Evolutionary conservation across 2,329 filamentous ascomycete genomes (phyloP).

Genomic region (Pestalotiopsis sp.): DNA sequence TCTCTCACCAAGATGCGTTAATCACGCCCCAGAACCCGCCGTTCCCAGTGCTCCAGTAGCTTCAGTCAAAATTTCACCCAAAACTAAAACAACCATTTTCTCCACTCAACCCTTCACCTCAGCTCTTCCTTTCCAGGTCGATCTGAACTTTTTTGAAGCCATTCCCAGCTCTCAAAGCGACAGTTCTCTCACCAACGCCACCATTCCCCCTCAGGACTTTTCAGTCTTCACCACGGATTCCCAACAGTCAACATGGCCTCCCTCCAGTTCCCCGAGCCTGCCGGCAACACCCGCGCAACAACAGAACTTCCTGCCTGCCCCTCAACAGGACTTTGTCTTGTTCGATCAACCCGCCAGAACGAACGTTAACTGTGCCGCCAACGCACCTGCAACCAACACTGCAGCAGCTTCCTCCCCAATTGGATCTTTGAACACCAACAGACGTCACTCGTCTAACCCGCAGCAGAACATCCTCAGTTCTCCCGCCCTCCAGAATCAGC

Average conservation of each 20-base stretch:
- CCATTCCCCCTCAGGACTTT: slow-evolving; percentile 67
- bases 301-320: slow-evolving; percentile 54
- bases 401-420: slow-evolving; percentile 42
- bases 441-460: slow-evolving; percentile 47
- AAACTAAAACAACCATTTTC: slow-evolving; percentile 41
- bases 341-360: slow-evolving; percentile 60
- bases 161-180: slow-evolving; percentile 50
- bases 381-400: slow-evolving; percentile 45
- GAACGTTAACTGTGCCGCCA: slow-evolving; percentile 46
- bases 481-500: slow-evolving; percentile 58
- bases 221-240: slow-evolving; percentile 84
- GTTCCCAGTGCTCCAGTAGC: slow-evolving; percentile 34
- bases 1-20: slow-evolving; percentile 60
- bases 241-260: slow-evolving; percentile 76
- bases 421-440: slow-evolving; percentile 37
- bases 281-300: slow-evolving; percentile 65
- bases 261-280: slow-evolving; percentile 67
- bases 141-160: slow-evolving; percentile 71
- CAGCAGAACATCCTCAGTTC: slow-evolving; percentile 34
- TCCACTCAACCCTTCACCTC: slow-evolving; percentile 52
- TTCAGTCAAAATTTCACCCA: slow-evolving; percentile 58
- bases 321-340: slow-evolving; percentile 78
- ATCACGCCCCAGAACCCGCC: slow-evolving; percentile 45
- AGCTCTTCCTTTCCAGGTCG: slow-evolving; percentile 60
- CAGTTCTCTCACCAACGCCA: slow-evolving; percentile 60